Base-by-base conservation (phyloP, 768 basidiomycete species). In the Leccinum imitatum region DNA sequence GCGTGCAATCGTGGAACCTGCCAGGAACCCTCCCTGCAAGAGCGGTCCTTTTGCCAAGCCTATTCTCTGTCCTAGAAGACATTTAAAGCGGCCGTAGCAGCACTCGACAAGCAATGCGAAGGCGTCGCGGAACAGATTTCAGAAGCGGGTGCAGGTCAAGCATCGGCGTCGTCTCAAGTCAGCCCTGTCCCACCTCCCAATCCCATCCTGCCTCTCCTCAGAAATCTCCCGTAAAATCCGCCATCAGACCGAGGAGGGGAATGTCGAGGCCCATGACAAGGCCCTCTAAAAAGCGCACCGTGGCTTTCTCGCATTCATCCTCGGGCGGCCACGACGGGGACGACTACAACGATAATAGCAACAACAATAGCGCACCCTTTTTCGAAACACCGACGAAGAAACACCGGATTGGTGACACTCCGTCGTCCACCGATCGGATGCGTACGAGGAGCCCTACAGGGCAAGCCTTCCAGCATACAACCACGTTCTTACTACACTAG, bases 391-490 rank as follows among this genome's bases (percentile, higher is more conserved):
- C 81, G 0, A 75, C 73, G 37, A 82, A 82, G 60, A 79, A 70
- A 63, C 72, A 72, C 41, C 79, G 73, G 56, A 51, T 71, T 5
- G 72, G 71, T 9, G 37, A 7, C 17, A 15, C 8, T 41, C 17
- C 39, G 39, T 54, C 63, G 7, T 55, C 63, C 27, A 55, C 56
- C 1, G 57, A 61, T 3, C 39, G 37, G 21, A 69, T 70, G 50
- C 55, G 60, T 15, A 56, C 60, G 10, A 61, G 61, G 7, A 62
- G 90, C 90, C 90, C 90, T 79, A 82, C 90, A 89, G 89, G 90
- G 90, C 89, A 91, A 89, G 84, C 84, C 86, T 75, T 81, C 77
- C 80, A 82, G 76, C 72, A 65, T 66, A 70, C 56, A 67, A 39
- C 61, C 67, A 75, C 73, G 67, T 74, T 73, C 77, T 77, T 80